Percentiles rank a stretch among this genome's conserved stretches.
These are phyloP conservation scores for Xylariaceae sp. DNA, from an alignment of 2,329 filamentous ascomycete species.

Conservation along the genomic window DNA sequence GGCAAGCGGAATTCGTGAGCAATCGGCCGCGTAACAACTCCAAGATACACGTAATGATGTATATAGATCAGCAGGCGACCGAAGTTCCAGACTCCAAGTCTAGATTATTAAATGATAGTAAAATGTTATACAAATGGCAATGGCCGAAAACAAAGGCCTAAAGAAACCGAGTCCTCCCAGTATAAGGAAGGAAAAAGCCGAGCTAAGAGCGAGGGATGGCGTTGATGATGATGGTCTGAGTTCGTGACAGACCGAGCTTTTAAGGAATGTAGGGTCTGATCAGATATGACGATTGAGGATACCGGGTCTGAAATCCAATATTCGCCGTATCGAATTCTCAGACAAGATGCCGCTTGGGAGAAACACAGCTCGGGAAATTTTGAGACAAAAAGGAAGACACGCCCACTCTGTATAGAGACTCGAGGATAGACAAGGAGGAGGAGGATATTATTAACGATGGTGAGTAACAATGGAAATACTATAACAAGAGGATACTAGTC, in stretches of 20 bases:
- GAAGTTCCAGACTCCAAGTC: constrained; percentile 32
- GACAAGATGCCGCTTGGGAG: constrained; percentile 26
- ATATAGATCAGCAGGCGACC: constrained; percentile 18
- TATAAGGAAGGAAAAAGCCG: background rate
- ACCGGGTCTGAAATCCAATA: constrained; percentile 23
- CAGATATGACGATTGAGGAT: background rate
- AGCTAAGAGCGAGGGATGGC: background rate
- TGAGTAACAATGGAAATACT: constrained; percentile 15
- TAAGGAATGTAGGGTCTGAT: constrained; percentile 31
- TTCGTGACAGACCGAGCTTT: background rate
- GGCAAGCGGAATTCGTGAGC: constrained; percentile 1
- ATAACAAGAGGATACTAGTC: constrained; percentile 12
- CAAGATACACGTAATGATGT: constrained; percentile 12
- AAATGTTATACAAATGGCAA: constrained; percentile 6
- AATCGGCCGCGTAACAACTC: constrained; percentile 15
- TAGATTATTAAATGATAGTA: constrained; percentile 29
- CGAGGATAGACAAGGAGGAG: constrained; percentile 19
- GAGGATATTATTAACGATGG: background rate
- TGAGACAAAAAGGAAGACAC: constrained; percentile 28
- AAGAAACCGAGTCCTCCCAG: background rate
- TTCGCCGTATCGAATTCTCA: constrained; percentile 30
- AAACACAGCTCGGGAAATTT: constrained; percentile 21
- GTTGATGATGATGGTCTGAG: background rate
- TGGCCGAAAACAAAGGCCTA: background rate
- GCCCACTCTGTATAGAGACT: constrained; percentile 11